A percentile compares a stretch with the other conserved stretches of the same genome.
Conservation (phyloP, 305 asterid genomes). For the Fraxinus angustifolia region DNA sequence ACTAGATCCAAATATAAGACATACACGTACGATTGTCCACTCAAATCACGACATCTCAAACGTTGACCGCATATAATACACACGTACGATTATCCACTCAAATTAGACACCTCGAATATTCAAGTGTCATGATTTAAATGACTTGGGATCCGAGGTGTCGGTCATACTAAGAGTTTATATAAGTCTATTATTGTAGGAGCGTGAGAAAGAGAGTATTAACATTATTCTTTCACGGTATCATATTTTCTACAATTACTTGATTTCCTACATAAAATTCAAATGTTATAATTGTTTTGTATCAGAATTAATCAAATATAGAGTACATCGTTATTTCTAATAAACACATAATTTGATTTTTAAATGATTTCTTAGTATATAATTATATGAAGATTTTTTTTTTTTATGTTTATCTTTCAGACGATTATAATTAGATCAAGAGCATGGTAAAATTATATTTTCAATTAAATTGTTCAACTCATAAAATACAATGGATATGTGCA, state of each 20-base stretch:
- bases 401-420: background rate
- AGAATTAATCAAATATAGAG: background rate
- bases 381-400: background rate
- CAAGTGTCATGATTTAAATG: background rate
- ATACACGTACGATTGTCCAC: background rate
- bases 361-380: background rate
- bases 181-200: background rate
- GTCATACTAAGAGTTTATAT: background rate
- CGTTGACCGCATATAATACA: background rate
- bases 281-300: background rate
- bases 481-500: conserved; percentile 9
- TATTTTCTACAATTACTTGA: background rate
- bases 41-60: background rate
- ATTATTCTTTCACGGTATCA: background rate
- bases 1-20: background rate
- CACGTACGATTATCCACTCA: background rate
- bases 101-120: background rate
- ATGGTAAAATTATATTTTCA: background rate
- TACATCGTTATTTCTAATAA: background rate
- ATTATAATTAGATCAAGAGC: background rate
- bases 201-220: background rate
- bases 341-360: background rate
- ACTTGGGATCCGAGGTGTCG: background rate
- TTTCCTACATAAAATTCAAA: background rate
- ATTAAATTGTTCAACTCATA: background rate